Evolutionary conservation across 805 yeast species (phyloP).

Genomic region (Saccharomyces kudriavzevii): DNA sequence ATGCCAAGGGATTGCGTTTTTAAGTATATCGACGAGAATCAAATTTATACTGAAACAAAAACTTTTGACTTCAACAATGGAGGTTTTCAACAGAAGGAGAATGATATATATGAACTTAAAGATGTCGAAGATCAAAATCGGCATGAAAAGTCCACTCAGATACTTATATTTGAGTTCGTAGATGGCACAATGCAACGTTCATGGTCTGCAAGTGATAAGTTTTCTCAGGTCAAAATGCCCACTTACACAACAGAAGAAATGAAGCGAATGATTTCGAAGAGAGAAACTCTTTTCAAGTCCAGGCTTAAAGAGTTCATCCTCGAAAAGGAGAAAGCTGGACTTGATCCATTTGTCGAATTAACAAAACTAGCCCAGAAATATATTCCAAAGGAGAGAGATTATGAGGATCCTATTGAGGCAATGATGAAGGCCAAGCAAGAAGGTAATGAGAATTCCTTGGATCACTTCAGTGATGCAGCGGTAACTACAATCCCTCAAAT

Average conservation of each 20-base stretch:
- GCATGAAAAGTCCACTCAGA: slow-evolving; percentile 36
- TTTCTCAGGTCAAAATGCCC: slow-evolving; percentile 41
- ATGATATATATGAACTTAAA: slow-evolving; percentile 44
- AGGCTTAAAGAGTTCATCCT: slow-evolving; percentile 34
- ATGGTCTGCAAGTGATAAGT: slow-evolving; percentile 37
- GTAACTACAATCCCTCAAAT: slow-evolving; percentile 42
- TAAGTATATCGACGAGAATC: slow-evolving; percentile 75
- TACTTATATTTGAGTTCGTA: slow-evolving; percentile 66
- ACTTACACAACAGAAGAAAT: slow-evolving; percentile 49
- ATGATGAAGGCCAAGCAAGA: slow-evolving; percentile 35
- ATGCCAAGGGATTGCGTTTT: slow-evolving; percentile 63
- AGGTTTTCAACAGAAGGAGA: slow-evolving; percentile 50
- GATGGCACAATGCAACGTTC: slow-evolving; percentile 53
- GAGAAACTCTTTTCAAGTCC: slow-evolving; percentile 45
- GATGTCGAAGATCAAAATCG: slow-evolving; percentile 27
- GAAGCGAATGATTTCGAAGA: slow-evolving; percentile 48
- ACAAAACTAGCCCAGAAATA: slow-evolving; percentile 28
- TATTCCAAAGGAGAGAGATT: slow-evolving; percentile 43
- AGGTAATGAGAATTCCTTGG: slow-evolving; percentile 21
- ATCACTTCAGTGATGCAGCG: slow-evolving; percentile 14
- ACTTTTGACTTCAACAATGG: slow-evolving; percentile 32
- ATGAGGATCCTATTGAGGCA: slow-evolving; percentile 54
- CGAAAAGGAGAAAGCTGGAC: slow-evolving; percentile 19
- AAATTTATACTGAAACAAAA: slow-evolving; percentile 36
- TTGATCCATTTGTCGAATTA: slow-evolving; percentile 38